phyloP scores from a whole-genome alignment of 1,284 basidiomycete genomes.

The Athelia sp. region DNA sequence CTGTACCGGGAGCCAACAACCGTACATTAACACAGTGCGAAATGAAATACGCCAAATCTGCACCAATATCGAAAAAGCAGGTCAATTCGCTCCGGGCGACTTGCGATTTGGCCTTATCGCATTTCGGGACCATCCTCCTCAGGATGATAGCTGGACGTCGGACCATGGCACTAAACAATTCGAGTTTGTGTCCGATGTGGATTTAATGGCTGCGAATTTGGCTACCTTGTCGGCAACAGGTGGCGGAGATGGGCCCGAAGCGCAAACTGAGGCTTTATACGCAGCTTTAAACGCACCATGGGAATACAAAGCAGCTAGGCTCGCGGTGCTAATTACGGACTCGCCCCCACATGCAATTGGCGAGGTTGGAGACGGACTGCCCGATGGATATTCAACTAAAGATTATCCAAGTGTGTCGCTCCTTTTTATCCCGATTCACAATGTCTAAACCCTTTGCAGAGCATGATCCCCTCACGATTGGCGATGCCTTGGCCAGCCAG shows the following conservation, averaged over 20 bases:
- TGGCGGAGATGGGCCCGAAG: constrained; percentile 58
- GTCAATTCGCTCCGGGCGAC: too few species aligned
- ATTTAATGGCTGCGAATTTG: constrained; percentile 42
- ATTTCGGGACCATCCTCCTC: constrained; percentile 44
- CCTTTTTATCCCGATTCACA: too few species aligned
- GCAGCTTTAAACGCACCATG: constrained; percentile 43
- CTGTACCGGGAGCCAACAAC: constrained; percentile 13
- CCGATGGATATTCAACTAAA: too few species aligned
- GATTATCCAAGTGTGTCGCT: too few species aligned
- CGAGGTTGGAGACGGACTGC: constrained; percentile 7
- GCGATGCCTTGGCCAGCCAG: too few species aligned
- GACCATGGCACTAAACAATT: constrained; percentile 41
- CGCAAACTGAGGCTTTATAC: constrained; percentile 50
- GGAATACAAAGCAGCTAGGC: constrained; percentile 46
- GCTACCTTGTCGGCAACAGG: constrained; percentile 40
- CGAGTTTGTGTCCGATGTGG: constrained; percentile 35
- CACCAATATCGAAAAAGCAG: not conserved
- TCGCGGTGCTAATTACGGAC: constrained; percentile 49
- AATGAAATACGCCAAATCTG: not conserved
- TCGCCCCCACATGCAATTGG: constrained; percentile 50
- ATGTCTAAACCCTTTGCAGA: too few species aligned
- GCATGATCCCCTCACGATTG: too few species aligned
- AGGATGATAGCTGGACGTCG: constrained; percentile 42
- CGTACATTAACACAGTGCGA: constrained; percentile 12
- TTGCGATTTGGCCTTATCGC: constrained; percentile 41